phyloP scores from a whole-genome alignment of 148 eudicot genomes.

The Camellia granthamiana region DNA sequence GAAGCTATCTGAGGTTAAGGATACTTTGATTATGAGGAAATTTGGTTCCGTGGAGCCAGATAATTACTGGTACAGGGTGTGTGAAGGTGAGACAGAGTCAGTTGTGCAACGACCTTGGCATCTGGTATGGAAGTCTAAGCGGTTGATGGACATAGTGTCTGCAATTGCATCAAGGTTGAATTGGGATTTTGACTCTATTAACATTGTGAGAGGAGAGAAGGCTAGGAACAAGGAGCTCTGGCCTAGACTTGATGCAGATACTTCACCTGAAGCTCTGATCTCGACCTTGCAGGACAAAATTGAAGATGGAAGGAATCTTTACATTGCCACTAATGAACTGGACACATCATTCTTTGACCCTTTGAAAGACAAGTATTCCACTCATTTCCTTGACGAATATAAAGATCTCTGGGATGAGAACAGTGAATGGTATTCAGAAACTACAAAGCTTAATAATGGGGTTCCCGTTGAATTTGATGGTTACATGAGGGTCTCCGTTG shows the following conservation, averaged over 20 bases:
- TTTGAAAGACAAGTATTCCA: conserved; percentile 79
- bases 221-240: conserved; percentile 67
- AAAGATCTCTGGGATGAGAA: conserved; percentile 81
- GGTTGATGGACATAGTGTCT: conserved; percentile 86
- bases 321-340: conserved; percentile 68
- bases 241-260: conserved; percentile 90
- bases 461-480: conserved; percentile 89
- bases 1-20: conserved; percentile 60
- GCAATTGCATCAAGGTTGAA: conserved; percentile 65
- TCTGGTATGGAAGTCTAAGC: conserved; percentile 78
- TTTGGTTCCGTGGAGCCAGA: conserved; percentile 88
- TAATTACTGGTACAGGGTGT: conserved; percentile 94
- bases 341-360: conserved; percentile 71
- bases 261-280: conserved; percentile 68
- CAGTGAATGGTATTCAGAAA: conserved; percentile 82
- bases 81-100: conserved; percentile 89
- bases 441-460: conserved; percentile 68
- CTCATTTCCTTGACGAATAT: conserved; percentile 81
- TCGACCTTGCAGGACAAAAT: conserved; percentile 55
- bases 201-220: conserved; percentile 84
- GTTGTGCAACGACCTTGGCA: conserved; percentile 93
- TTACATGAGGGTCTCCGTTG: conserved; percentile 86
- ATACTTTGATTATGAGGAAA: conserved; percentile 72
- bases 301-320: conserved; percentile 79
- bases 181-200: conserved; percentile 92